Conservation (phyloP, 345 rosid species). For the Linum lewisii region DNA sequence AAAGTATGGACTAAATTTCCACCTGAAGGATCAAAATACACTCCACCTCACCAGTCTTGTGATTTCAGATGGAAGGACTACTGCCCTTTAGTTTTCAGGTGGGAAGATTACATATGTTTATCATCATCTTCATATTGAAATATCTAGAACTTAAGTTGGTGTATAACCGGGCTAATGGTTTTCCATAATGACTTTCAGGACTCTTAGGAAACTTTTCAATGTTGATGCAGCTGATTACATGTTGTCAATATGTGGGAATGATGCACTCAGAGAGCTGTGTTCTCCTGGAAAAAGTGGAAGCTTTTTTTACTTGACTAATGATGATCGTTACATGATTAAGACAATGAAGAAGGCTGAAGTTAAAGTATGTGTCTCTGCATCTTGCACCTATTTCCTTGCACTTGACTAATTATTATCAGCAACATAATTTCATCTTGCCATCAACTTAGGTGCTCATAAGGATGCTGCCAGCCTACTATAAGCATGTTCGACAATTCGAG, state of each 20-base stretch:
- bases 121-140: no score
- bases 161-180: not conserved
- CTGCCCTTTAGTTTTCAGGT: conserved; percentile 75
- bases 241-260: conserved; percentile 62
- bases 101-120: not conserved
- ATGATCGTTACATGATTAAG: conserved; percentile 60
- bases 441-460: conserved; percentile 40
- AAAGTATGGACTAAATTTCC: conserved; percentile 77
- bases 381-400: no score
- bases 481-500: conserved; percentile 53
- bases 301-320: conserved; percentile 60
- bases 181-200: conserved; percentile 18
- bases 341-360: conserved; percentile 71
- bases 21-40: conserved; percentile 56
- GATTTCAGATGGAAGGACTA: conserved; percentile 83
- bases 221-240: conserved; percentile 60
- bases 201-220: conserved; percentile 52
- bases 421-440: no score
- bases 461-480: conserved; percentile 56
- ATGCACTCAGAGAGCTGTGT: conserved; percentile 57
- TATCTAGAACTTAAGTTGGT: no score
- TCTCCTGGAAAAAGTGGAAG: conserved; percentile 81
- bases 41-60: conserved; percentile 56
- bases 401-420: no score
- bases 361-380: conserved; percentile 27